These are phyloP conservation scores for Massarina eburnea DNA, from an alignment of 2,329 filamentous ascomycete genomes.

Conservation along the genomic window DNA sequence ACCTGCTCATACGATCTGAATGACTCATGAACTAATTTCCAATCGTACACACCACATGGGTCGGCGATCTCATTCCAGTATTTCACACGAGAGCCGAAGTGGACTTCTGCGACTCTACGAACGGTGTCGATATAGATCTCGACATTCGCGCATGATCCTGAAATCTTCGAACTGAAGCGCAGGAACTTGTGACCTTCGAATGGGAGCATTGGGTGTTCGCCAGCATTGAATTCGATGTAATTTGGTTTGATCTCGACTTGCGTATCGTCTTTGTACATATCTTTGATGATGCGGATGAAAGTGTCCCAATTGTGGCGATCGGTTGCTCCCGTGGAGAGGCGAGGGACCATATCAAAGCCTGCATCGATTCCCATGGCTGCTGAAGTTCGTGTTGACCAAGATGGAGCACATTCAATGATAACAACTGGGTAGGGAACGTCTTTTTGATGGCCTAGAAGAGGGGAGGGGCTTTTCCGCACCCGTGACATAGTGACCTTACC, in stretches of 20 bases:
- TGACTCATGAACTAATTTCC: conserved; percentile 21
- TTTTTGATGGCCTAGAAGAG: too few species aligned
- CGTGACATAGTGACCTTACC: too few species aligned
- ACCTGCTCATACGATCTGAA: conserved; percentile 29
- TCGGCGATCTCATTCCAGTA: conserved; percentile 19
- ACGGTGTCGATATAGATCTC: conserved; percentile 23
- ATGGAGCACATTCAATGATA: too few species aligned
- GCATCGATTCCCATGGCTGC: conserved; percentile 29
- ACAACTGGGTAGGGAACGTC: too few species aligned
- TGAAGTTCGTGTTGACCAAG: too few species aligned
- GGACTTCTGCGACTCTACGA: conserved; percentile 10
- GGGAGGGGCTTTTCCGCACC: too few species aligned
- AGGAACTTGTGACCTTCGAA: conserved; percentile 33
- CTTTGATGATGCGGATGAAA: conserved; percentile 24
- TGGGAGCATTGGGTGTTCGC: conserved; percentile 26
- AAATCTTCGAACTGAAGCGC: conserved; percentile 25
- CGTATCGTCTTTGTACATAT: conserved; percentile 19
- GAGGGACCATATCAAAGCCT: conserved; percentile 32
- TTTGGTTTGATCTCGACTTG: conserved; percentile 25
- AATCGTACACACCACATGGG: conserved; percentile 15
- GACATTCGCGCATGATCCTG: conserved; percentile 11
- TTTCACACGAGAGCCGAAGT: conserved; percentile 23
- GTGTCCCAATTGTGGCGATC: conserved; percentile 22
- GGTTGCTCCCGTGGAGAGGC: conserved; percentile 21
- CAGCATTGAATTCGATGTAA: conserved; percentile 30